phyloP scores from a whole-genome alignment of 1,284 basidiomycete species.

The Pulveroboletus sp. region DNA sequence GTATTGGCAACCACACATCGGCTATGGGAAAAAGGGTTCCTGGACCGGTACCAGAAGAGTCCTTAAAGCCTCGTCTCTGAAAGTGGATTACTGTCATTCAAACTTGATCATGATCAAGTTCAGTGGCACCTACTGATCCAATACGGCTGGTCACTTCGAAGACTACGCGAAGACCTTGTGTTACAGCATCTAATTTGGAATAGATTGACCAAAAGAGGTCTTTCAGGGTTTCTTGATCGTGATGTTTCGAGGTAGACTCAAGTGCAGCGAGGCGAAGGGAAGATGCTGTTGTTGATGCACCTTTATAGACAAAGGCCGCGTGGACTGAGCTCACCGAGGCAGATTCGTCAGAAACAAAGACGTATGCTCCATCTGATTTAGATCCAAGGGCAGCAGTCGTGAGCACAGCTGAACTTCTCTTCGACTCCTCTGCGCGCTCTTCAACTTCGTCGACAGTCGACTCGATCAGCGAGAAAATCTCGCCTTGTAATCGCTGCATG shows the following conservation, averaged over 20 bases:
- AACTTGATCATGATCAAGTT: constrained; percentile 1
- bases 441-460: constrained; percentile 88
- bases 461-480: constrained; percentile 88
- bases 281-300: constrained; percentile 43
- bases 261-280: constrained; percentile 73
- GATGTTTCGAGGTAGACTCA: constrained; percentile 72
- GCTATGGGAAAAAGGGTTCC: constrained; percentile 76
- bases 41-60: constrained; percentile 74
- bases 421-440: constrained; percentile 78
- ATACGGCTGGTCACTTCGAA: constrained; percentile 91
- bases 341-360: constrained; percentile 45
- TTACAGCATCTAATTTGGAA: constrained; percentile 95
- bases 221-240: constrained; percentile 82
- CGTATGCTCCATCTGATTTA: constrained; percentile 52
- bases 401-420: constrained; percentile 51
- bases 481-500: constrained; percentile 80
- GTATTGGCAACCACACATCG: constrained; percentile 92
- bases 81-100: constrained; percentile 7
- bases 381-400: constrained; percentile 26
- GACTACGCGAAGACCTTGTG: constrained; percentile 88
- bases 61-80: constrained; percentile 86
- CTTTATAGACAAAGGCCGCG: constrained; percentile 14
- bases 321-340: constrained; percentile 13
- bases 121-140: constrained; percentile 64
- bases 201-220: constrained; percentile 99